Base-by-base conservation (phyloP, 805 yeast genomes). In the Cyberlindnera subsufficiens region DNA sequence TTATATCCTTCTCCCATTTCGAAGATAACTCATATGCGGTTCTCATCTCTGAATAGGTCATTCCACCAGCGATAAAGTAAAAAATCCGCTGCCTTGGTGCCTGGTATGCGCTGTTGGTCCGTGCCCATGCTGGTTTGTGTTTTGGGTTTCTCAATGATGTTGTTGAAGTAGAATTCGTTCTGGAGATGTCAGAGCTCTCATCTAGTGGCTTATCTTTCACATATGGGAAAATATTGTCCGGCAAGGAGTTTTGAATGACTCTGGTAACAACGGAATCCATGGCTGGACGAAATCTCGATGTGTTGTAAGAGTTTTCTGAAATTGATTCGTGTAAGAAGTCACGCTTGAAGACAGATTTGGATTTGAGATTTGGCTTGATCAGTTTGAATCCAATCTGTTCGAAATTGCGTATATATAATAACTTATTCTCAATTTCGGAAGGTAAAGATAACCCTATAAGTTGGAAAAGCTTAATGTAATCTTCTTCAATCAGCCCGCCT, bases 31-130 rank as follows among this genome's bases (percentile, higher is more conserved):
- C 91, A 53, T 86, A 82, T 4, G 82, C 80, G 11, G 86, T 74
- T 48, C 91, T 75, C 25, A 84, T 66, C 61, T 93, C 99, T 3
- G 90, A 75, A 51, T 82, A 77, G 0, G 98, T 87, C 17, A 86
- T 64, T 8, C 98, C 99, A 18, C 99, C 99, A 2, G 95, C 83
- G 22, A 88, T 75, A 56, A 80, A 93, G 43, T 89, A 77, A 50
- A 90, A 76, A 7, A 90, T 69, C 39, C 93, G 69, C 57, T 87
- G 96, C 50, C 79, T 69, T 37, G 70, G 67, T 3, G 65, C 66
- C 37, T 59, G 65, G 32, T 50, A 56, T 38, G 54, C 54, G 4
- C 61, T 40, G 42, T 54, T 59, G 16, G 69, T 66, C 45, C 74
- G 78, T 4, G 88, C 85, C 93, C 93, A 85, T 0, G 82, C 77